Base-by-base conservation (phyloP, 192 early-diverging fungal species). In the Coemansia sp. region DNA sequence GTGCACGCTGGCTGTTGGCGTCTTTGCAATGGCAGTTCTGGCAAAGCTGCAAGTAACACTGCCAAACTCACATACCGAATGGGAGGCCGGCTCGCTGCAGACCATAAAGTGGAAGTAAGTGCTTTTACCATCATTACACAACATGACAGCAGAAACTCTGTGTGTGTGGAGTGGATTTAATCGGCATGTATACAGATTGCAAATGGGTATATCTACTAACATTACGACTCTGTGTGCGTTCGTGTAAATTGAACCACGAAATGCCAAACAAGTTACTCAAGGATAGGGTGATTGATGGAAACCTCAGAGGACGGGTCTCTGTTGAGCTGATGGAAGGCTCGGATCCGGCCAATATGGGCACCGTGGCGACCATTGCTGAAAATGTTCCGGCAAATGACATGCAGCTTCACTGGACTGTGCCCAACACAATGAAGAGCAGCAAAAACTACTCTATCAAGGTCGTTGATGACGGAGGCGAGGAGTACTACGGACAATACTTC, bases 281-380 rank as follows among this genome's bases (percentile, higher is more conserved):
- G 14, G 2, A 25, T 76, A 81, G 79, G 54, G 53, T 70, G 11
- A 70, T 76, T 44, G 74, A 58, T 8, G 71, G 65, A 32, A 59
- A 55, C 13, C 71, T 76, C 44, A 70, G 65, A 45, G 75, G 74
- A 11, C 68, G 68, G 17, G 60, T 82, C 16, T 82, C 79, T 8
- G 74, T 83, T 20, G 81, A 83, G 67, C 76, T 83, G 40, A 77
- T 83, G 69, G 76, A 83, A 58, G 81, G 81, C 40, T 75, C 72
- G 0, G 81, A 78, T 25, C 65, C 75, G 10, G 50, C 55, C 22
- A 72, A 83, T 60, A 74, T 83, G 68, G 44, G 53, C 46, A 63
- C 69, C 5, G 73, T 83, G 32, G 55, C 75, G 40, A 83, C 81
- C 37, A 83, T 83, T 50, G 81, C 76, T 19, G 81, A 83, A 42